These are phyloP conservation scores for Laetiporus sulphureus DNA, from an alignment of 1,284 basidiomycete genomes.

Conservation along the genomic window DNA sequence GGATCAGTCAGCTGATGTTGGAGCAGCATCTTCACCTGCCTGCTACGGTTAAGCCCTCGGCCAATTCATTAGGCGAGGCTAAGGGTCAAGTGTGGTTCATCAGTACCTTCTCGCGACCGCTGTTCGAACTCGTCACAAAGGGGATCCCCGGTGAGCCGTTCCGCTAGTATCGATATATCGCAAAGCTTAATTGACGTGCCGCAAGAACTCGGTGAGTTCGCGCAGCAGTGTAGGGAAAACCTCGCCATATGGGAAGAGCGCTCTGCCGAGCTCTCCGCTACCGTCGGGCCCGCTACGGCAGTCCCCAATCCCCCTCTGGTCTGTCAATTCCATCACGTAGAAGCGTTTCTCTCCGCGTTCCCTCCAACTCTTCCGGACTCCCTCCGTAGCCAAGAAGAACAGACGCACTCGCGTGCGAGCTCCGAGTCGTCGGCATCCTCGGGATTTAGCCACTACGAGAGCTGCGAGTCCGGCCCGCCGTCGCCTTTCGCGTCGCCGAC, in stretches of 20 bases:
- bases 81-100: constrained; percentile 90
- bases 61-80: constrained; percentile 69
- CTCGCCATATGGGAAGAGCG: constrained; percentile 59
- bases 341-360: constrained; percentile 52
- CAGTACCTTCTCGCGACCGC: constrained; percentile 72
- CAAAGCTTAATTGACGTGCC: not conserved
- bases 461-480: constrained; percentile 23
- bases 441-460: constrained; percentile 21
- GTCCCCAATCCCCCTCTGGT: constrained; percentile 10
- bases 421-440: constrained; percentile 10
- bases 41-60: constrained; percentile 59
- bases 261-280: constrained; percentile 32
- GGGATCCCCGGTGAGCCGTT: constrained; percentile 63
- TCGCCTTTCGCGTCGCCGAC: constrained; percentile 17
- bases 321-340: constrained; percentile 34
- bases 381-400: constrained; percentile 19
- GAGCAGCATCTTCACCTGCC: constrained; percentile 76
- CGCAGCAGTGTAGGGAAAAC: constrained; percentile 59
- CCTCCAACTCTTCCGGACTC: constrained; percentile 50
- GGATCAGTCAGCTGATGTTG: constrained; percentile 80
- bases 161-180: not conserved
- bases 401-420: constrained; percentile 12
- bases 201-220: constrained; percentile 58
- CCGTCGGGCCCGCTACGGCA: constrained; percentile 8
- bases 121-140: constrained; percentile 69